Conservation (phyloP, 1,284 basidiomycete genomes). For the Melampsora larici-populina region DNA sequence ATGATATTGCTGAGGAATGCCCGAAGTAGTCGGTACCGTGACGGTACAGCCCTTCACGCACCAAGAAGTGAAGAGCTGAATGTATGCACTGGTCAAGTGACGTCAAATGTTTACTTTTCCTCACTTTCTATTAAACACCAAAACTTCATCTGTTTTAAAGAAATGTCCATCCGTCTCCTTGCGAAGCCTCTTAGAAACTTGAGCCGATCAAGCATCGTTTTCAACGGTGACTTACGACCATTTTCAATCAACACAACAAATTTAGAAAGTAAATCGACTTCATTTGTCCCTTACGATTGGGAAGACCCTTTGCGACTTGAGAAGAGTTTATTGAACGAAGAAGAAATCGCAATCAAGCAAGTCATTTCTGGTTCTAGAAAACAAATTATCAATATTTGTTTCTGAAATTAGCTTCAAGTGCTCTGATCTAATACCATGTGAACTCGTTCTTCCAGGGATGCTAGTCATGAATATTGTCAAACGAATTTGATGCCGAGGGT, state of each 20-base stretch:
- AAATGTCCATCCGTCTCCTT: neutral
- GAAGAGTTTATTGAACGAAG: constrained; percentile 69
- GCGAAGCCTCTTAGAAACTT: neutral
- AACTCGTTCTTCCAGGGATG: constrained; percentile 61
- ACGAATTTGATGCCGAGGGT: constrained; percentile 79
- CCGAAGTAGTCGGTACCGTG: too few relatives aligned
- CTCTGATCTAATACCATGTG: constrained; percentile 3
- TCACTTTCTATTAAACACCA: too few relatives aligned
- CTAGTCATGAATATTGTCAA: constrained; percentile 80
- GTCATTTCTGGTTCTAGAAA: constrained; percentile 47
- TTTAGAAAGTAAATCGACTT: neutral
- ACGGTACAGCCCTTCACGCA: too few relatives aligned
- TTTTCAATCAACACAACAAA: neutral
- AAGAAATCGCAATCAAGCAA: constrained; percentile 82
- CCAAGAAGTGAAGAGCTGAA: too few relatives aligned
- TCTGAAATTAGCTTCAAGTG: constrained; percentile 20
- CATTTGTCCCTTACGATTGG: constrained; percentile 41
- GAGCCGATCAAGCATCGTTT: neutral
- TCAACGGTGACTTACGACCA: neutral
- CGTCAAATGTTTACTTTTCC: too few relatives aligned
- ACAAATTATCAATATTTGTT: constrained; percentile 8
- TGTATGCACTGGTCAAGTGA: too few relatives aligned
- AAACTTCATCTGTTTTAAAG: too few relatives aligned
- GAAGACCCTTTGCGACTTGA: constrained; percentile 32
- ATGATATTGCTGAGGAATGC: too few relatives aligned